phyloP scores from a whole-genome alignment of 2,329 filamentous ascomycete species.

The Microsporum audouinii region DNA sequence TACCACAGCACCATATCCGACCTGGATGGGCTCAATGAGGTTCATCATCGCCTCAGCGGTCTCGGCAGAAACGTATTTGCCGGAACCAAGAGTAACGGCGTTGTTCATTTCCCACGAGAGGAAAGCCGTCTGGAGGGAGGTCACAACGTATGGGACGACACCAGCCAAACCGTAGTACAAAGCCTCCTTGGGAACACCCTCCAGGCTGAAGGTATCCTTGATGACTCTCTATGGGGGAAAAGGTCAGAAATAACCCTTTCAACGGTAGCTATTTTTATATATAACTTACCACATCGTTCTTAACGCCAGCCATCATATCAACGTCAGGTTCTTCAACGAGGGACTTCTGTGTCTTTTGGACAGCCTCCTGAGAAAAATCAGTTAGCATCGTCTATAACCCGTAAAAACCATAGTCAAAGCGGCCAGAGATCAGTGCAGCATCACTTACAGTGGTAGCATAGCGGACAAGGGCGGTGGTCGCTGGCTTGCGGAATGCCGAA shows the following conservation, averaged over 20 bases:
- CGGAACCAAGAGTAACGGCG: constrained; percentile 47
- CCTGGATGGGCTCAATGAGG: constrained; percentile 72
- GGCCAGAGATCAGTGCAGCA: neutral
- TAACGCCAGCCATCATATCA: constrained; percentile 44
- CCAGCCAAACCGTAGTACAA: constrained; percentile 61
- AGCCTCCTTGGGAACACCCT: constrained; percentile 55
- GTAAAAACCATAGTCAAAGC: neutral
- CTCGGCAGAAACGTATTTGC: constrained; percentile 56
- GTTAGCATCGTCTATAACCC: neutral
- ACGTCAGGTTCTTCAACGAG: constrained; percentile 27
- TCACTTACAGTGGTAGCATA: constrained; percentile 29
- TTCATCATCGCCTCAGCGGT: constrained; percentile 61
- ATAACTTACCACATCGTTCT: constrained; percentile 46
- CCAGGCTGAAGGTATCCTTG: constrained; percentile 57
- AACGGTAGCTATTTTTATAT: neutral
- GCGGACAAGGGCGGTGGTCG: constrained; percentile 40
- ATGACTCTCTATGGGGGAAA: constrained; percentile 45
- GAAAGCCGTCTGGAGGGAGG: constrained; percentile 70
- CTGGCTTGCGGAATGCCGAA: constrained; percentile 32
- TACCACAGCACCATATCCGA: constrained; percentile 80
- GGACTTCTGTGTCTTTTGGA: neutral
- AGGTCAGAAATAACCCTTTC: neutral
- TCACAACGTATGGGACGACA: constrained; percentile 73
- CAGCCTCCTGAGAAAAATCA: neutral
- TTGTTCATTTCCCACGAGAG: constrained; percentile 75